These are phyloP conservation scores for Auriscalpium microsporum DNA, from an alignment of 768 basidiomycete species.

Conservation along the genomic window DNA sequence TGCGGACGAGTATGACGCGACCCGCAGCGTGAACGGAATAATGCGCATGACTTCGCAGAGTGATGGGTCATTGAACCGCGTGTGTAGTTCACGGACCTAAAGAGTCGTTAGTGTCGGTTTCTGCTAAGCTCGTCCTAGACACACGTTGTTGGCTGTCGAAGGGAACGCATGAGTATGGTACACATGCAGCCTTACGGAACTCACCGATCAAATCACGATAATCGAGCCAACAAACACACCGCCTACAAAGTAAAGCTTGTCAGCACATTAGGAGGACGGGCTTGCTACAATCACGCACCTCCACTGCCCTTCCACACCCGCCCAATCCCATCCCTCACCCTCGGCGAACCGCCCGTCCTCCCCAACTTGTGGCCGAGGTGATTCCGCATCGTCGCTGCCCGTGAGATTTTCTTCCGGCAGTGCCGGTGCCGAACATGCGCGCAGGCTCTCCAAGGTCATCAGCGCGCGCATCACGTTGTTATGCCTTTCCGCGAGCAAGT, in stretches of 20 bases:
- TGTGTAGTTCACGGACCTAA: slow-evolving; percentile 10
- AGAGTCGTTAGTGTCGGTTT: too few species aligned
- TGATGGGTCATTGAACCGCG: slow-evolving; percentile 23
- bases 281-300: slow-evolving; percentile 27
- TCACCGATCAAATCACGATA: slow-evolving; percentile 45
- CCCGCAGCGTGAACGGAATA: slow-evolving; percentile 43
- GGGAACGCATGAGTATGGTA: too few species aligned
- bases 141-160: slow-evolving; percentile 32
- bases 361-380: background rate
- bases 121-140: too few species aligned
- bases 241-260: slow-evolving; percentile 24
- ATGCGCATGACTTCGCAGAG: slow-evolving; percentile 42
- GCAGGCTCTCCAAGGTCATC: slow-evolving; percentile 20
- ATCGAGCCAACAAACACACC: slow-evolving; percentile 52
- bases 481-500: slow-evolving; percentile 22
- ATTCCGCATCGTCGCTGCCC: background rate
- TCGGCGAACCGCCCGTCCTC: slow-evolving; percentile 4
- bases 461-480: slow-evolving; percentile 20
- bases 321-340: slow-evolving; percentile 51
- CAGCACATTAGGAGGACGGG: background rate
- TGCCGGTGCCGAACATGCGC: slow-evolving; percentile 20
- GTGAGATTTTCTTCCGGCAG: background rate
- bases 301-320: slow-evolving; percentile 46
- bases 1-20: slow-evolving; percentile 18
- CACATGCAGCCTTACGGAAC: slow-evolving; percentile 13